Conservation (phyloP, 2,329 filamentous ascomycete species). For the Fusarium fujikuroi region DNA sequence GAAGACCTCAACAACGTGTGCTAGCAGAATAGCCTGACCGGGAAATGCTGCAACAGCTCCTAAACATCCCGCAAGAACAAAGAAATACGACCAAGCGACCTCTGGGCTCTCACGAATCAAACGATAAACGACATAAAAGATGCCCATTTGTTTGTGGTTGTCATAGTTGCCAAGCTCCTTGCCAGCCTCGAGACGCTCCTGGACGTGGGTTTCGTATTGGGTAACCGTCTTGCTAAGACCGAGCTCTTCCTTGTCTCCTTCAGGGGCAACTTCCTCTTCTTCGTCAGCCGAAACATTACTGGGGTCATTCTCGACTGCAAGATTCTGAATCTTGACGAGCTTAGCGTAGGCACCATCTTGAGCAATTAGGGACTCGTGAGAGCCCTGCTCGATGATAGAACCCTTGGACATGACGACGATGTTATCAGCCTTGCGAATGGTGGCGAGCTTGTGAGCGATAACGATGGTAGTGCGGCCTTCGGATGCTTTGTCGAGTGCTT, state of each 20-base stretch:
- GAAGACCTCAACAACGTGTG: slow-evolving; percentile 56
- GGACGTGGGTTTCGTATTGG: slow-evolving; percentile 46
- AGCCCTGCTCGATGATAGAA: slow-evolving; percentile 44
- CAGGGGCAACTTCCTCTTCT: slow-evolving; percentile 37
- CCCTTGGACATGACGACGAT: slow-evolving; percentile 46
- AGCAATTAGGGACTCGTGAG: slow-evolving; percentile 62
- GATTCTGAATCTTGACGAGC: slow-evolving; percentile 58
- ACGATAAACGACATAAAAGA: slow-evolving; percentile 47
- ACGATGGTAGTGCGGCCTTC: slow-evolving; percentile 69
- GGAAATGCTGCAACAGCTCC: slow-evolving; percentile 53
- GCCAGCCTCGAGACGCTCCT: slow-evolving; percentile 47
- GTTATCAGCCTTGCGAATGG: slow-evolving; percentile 47
- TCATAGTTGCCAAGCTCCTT: slow-evolving; percentile 53
- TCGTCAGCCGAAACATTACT: slow-evolving; percentile 39
- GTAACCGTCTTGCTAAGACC: slow-evolving; percentile 46
- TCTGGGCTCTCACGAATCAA: slow-evolving; percentile 53
- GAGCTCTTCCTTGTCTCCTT: slow-evolving; percentile 29
- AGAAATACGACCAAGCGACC: slow-evolving; percentile 50
- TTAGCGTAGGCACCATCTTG: slow-evolving; percentile 60
- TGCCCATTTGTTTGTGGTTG: slow-evolving; percentile 46
- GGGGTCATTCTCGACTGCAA: slow-evolving; percentile 44
- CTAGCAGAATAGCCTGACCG: slow-evolving; percentile 57
- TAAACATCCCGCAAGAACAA: slow-evolving; percentile 47
- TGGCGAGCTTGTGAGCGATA: slow-evolving; percentile 68
- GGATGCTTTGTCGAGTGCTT: slow-evolving; percentile 63